Evolutionary conservation across 495 filamentous ascomycete genomes (phyloP), one percentile per base, ranked within the genome.

Genomic region (Aspergillus avenaceus): DNA sequence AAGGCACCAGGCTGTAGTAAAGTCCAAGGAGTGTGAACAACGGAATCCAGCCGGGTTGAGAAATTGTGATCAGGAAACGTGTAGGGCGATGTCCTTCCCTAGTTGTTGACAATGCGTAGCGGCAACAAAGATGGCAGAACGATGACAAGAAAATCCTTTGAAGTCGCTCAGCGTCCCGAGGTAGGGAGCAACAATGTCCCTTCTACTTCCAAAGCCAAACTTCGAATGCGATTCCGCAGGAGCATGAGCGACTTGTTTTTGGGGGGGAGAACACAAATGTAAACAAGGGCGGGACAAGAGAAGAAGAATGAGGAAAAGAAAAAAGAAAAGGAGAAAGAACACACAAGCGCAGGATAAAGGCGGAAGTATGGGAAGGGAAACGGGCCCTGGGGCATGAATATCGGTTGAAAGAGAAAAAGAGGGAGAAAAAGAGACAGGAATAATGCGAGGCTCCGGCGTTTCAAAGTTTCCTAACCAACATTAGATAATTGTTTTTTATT

Each of bases 391-490:
- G 26, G 25, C 42, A 45, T 45, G 42, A 19, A 45, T 29, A 45
- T 22, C 31, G 47, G 27, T 42, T 44, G 42, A 53, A 45, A 52
- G 46, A 47, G 41, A 45, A 43, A 49, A 56, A 44, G 45, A 47
- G 55, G 38, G 36, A 52, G 57, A 50, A 22, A 50, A 50, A 47
- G 41, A 45, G 42, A 47, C 36, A 56, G 37, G 43, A 52, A 56
- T 37, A 58, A 54, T 41, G 51, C 50, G 52, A 49, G 54, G 53
- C 54, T 48, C 54, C 58, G 52, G 58, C 40, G 58, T 61, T 61
- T 61, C 58, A 55, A 53, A 56, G 47, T 52, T 53, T 45, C 34
- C 53, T 49, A 46, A 47, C 58, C 54, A 57, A 49, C 55, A 53
- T 37, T 61, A 61, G 54, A 57, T 61, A 61, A 61, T 57, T 61